Percentiles rank a stretch among this genome's conserved stretches.
Evolutionary conservation across 148 eudicot species (phyloP).

Genomic region (Salicornia ramosissima): DNA sequence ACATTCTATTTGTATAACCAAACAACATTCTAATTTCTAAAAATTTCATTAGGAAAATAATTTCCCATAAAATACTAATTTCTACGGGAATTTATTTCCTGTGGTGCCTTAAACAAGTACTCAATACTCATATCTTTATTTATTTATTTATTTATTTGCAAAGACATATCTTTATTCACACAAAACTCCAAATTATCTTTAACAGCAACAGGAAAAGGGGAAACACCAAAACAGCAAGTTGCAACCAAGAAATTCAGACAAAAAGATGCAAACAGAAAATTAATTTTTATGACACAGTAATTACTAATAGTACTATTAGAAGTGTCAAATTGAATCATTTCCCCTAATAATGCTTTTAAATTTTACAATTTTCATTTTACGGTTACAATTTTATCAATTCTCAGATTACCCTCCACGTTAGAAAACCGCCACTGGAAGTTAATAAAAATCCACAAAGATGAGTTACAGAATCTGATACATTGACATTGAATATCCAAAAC

Average conservation of each 20-base stretch:
- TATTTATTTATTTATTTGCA: background rate
- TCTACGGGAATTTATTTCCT: too few species aligned
- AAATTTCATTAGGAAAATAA: too few species aligned
- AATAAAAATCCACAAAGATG: background rate
- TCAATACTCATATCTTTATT: background rate
- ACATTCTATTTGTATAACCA: too few species aligned
- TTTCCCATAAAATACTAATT: too few species aligned
- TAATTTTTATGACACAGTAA: background rate
- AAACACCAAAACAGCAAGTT: background rate
- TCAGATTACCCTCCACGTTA: too few species aligned
- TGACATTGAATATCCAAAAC: constrained; percentile 6
- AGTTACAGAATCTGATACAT: constrained; percentile 17
- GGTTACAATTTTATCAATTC: too few species aligned
- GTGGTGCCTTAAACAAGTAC: too few species aligned
- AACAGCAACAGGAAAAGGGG: background rate
- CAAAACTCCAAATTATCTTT: background rate
- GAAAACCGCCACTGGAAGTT: background rate
- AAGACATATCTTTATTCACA: background rate
- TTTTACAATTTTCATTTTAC: too few species aligned
- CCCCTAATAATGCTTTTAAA: too few species aligned
- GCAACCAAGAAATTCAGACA: background rate
- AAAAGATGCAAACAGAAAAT: background rate
- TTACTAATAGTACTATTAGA: background rate
- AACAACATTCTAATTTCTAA: too few species aligned
- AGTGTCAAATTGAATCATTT: too few species aligned